Conservation (phyloP, 2,329 filamentous ascomycete genomes). For the Stromatinia cepivora region DNA sequence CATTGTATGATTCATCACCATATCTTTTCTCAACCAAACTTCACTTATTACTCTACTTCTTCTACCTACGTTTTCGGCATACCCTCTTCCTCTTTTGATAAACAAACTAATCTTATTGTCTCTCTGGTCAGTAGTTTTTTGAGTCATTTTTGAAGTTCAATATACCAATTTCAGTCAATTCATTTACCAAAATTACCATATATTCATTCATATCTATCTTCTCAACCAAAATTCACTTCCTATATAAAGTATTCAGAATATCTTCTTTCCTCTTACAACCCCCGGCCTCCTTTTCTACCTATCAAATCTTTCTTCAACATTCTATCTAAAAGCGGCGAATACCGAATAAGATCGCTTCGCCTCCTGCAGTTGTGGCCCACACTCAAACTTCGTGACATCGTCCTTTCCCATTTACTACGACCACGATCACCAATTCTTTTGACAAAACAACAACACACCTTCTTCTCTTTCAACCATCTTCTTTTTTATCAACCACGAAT, state of each 20-base stretch:
- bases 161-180: neutral
- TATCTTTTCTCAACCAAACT: neutral
- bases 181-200: constrained; percentile 2
- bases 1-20: neutral
- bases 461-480: constrained; percentile 20
- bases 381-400: constrained; percentile 24
- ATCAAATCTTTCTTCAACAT: constrained; percentile 19
- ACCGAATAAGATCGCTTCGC: constrained; percentile 23
- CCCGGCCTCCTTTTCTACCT: neutral
- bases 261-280: neutral
- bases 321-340: constrained; percentile 19
- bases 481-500: constrained; percentile 24
- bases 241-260: neutral
- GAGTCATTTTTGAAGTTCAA: too few relatives aligned
- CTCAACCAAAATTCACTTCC: neutral
- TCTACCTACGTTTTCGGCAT: too few relatives aligned
- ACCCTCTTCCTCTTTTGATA: neutral
- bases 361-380: constrained; percentile 25
- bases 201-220: neutral
- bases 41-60: too few relatives aligned
- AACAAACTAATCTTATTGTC: too few relatives aligned
- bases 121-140: too few relatives aligned
- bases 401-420: constrained; percentile 24
- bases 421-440: constrained; percentile 27
- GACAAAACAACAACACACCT: constrained; percentile 24